A percentile compares a stretch with the other conserved stretches of the same genome.
Conservation (phyloP, 164 flowering plant species). For the Stephania yunnanensis region DNA sequence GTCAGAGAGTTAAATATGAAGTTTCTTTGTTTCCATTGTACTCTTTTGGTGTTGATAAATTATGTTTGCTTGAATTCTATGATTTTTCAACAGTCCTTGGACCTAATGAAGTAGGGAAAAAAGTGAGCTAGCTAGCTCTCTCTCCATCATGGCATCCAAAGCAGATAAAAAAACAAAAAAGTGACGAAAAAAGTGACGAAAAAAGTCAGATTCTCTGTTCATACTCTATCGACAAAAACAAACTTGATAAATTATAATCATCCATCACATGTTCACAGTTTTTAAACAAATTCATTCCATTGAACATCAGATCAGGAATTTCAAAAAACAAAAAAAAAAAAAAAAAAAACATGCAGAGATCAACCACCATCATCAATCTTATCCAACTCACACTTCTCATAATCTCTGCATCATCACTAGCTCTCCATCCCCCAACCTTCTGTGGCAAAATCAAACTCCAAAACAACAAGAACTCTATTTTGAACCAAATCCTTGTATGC, state of each 20-base stretch:
- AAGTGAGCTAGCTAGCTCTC: no score
- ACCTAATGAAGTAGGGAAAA: no score
- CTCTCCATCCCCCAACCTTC: constrained; percentile 12
- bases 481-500: constrained; percentile 35
- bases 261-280: not conserved
- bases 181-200: not conserved
- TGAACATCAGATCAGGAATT: constrained; percentile 7
- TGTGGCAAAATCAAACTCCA: constrained; percentile 36
- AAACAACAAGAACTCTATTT: constrained; percentile 11
- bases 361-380: constrained; percentile 18
- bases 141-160: not conserved
- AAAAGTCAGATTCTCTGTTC: constrained; percentile 16
- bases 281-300: not conserved
- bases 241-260: constrained; percentile 3
- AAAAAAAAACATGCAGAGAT: constrained; percentile 21
- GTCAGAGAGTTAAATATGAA: no score
- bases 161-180: not conserved
- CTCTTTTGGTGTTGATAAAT: no score
- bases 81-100: no score
- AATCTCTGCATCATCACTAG: constrained; percentile 11
- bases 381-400: constrained; percentile 19
- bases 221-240: not conserved
- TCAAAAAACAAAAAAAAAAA: not conserved
- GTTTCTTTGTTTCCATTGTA: no score
- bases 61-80: no score